phyloP scores from a whole-genome alignment of 2,329 filamentous ascomycete genomes.

The Microcyclospora tardicrescens region DNA sequence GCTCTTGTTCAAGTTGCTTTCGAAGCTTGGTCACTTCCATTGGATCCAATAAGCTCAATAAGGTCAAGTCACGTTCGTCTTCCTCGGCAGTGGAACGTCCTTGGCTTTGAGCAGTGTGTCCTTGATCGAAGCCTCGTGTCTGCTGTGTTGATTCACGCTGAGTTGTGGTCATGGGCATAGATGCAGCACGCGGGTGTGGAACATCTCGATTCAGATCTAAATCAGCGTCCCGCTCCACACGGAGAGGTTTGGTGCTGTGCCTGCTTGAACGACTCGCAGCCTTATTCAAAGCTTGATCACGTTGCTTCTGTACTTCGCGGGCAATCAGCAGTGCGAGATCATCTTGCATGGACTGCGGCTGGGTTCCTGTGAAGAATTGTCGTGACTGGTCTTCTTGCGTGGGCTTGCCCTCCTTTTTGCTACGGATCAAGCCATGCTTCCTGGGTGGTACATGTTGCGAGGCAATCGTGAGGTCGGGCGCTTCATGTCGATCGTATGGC shows the following conservation, averaged over 20 bases:
- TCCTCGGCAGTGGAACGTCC: conserved; percentile 10
- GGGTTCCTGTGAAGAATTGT: conserved; percentile 2
- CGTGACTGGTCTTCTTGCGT: not conserved
- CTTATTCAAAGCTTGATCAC: conserved; percentile 6
- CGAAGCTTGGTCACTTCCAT: conserved; percentile 42
- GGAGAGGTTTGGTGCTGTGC: too few species aligned
- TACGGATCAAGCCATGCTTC: not conserved
- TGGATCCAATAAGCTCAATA: conserved; percentile 42
- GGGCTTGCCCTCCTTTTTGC: conserved; percentile 1
- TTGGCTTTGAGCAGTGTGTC: conserved; percentile 5
- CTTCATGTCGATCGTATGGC: too few species aligned
- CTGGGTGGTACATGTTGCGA: too few species aligned
- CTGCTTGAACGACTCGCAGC: conserved; percentile 1
- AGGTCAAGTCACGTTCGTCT: conserved; percentile 32
- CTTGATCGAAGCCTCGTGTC: conserved; percentile 5
- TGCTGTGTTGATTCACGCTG: conserved; percentile 9
- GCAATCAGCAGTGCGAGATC: conserved; percentile 16
- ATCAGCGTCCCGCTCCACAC: not conserved
- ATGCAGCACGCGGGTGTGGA: conserved; percentile 3
- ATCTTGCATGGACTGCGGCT: conserved; percentile 10
- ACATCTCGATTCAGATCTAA: not conserved
- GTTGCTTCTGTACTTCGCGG: conserved; percentile 16
- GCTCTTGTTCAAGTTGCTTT: conserved; percentile 43
- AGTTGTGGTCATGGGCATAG: conserved; percentile 13
- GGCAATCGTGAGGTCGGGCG: too few species aligned